phyloP scores from a whole-genome alignment of 345 rosid genomes.

The Orychophragmus violaceus region DNA sequence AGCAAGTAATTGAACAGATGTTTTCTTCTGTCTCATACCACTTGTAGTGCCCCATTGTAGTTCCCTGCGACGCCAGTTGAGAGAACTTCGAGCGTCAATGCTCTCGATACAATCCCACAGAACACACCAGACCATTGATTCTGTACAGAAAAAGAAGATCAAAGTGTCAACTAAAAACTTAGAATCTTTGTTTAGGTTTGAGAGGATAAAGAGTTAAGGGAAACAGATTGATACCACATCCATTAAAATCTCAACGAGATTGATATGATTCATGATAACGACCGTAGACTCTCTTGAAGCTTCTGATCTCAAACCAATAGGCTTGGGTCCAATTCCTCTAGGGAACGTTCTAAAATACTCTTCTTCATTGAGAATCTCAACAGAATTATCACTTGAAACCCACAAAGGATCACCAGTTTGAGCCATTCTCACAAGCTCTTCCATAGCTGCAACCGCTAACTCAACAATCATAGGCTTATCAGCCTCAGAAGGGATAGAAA shows the following conservation, averaged over 20 bases:
- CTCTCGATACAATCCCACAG: slow-evolving; percentile 84
- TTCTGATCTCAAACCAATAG: slow-evolving; percentile 67
- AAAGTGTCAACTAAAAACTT: neutral
- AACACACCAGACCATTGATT: slow-evolving; percentile 84
- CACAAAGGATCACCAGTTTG: slow-evolving; percentile 76
- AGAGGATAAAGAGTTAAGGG: neutral
- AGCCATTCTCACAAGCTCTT: slow-evolving; percentile 82
- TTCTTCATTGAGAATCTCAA: slow-evolving; percentile 64
- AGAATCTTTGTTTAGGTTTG: neutral
- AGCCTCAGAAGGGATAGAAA: slow-evolving; percentile 60
- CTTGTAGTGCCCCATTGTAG: slow-evolving; percentile 95
- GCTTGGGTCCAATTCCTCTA: slow-evolving; percentile 73
- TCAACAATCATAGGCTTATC: slow-evolving; percentile 89
- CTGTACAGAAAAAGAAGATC: slow-evolving; percentile 28
- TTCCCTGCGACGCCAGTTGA: slow-evolving; percentile 97
- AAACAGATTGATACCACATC: slow-evolving; percentile 53
- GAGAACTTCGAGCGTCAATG: slow-evolving; percentile 83
- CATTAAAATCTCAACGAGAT: slow-evolving; percentile 91
- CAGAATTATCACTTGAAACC: slow-evolving; percentile 41
- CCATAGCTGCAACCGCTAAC: slow-evolving; percentile 95
- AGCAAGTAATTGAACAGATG: slow-evolving; percentile 1
- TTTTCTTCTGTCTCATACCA: slow-evolving; percentile 41
- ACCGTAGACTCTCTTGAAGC: slow-evolving; percentile 82
- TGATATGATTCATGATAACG: slow-evolving; percentile 75
- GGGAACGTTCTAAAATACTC: slow-evolving; percentile 77